Base-by-base conservation (phyloP, 208 protist genomes). In the Trichomonas tenax region DNA sequence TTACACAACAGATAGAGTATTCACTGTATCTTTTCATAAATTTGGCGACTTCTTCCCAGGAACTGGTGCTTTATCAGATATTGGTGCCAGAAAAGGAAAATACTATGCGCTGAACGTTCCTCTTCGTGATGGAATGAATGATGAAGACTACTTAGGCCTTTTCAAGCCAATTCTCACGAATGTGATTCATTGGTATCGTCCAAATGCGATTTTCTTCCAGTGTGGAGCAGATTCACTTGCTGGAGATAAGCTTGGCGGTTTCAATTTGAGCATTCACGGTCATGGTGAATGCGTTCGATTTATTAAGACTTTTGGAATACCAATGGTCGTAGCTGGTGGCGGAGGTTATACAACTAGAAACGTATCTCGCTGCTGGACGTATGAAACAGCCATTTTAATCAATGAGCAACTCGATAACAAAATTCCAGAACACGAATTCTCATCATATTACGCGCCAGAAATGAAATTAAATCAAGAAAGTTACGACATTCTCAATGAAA, bases 11-110 rank as follows among this genome's bases (percentile, higher is more conserved):
- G 98, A 99, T 86, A 97, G 99, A 40, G 99, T 99, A 23, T 98
- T 99, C 98, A 99, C 99, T 8, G 97, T 99, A 31, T 99, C 99
- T 26, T 98, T 99, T 96, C 99, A 99, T 97, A 99, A 99, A 97
- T 99, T 98, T 97, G 98, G 98, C 11, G 44, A 90, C 17, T 99
- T 98, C 90, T 99, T 99, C 96, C 98, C 98, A 21, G 98, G 98
- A 95, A 98, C 98, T 0, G 98, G 97, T n/a, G 96, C 96, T 38
- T 58, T 97, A 8, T 96, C 96, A 41, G 98, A 99, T 63, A 97
- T 98, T 84, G 98, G 98, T 51, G 96, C 93, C 10, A 96, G 97
- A 17, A 46, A 81, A 51, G 98, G 98, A 48, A 98, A 98, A 95
- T 97, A 98, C 84, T 98, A 99, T 96, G 95, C 97, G 4, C 63